Conservation (phyloP, 208 protist species). For the Acanthamoeba royreba region DNA sequence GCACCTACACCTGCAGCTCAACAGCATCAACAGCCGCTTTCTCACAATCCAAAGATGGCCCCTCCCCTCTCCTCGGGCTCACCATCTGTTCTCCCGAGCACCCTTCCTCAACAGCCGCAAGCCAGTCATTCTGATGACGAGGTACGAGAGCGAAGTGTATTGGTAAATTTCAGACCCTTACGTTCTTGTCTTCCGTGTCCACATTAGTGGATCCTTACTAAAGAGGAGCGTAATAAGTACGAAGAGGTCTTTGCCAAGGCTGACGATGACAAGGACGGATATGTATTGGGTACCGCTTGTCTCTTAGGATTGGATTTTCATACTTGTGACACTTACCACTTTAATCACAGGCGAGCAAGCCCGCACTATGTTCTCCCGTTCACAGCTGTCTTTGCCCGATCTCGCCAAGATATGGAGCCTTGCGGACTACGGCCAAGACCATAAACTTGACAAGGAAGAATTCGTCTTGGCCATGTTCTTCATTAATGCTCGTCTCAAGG, state of each 20-base stretch:
- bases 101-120: too few species aligned
- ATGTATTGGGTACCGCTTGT: background rate
- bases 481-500: slow-evolving; percentile 44
- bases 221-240: background rate
- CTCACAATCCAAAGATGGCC: background rate
- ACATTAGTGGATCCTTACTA: background rate
- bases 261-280: background rate
- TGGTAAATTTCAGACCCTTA: too few species aligned
- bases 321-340: too few species aligned
- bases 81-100: too few species aligned
- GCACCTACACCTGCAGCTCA: too few species aligned
- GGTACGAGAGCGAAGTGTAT: too few species aligned
- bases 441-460: background rate
- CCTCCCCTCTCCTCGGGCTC: background rate
- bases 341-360: background rate
- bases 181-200: too few species aligned
- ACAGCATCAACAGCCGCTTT: background rate
- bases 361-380: background rate
- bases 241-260: background rate
- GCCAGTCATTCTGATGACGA: too few species aligned
- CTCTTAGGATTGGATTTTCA: background rate
- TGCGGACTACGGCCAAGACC: background rate
- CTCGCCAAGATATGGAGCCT: slow-evolving; percentile 38
- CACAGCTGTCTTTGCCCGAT: background rate
- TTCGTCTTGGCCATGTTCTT: slow-evolving; percentile 37